These are phyloP conservation scores for Bacidia rubella DNA, from an alignment of 495 filamentous ascomycete species.

Conservation along the genomic window DNA sequence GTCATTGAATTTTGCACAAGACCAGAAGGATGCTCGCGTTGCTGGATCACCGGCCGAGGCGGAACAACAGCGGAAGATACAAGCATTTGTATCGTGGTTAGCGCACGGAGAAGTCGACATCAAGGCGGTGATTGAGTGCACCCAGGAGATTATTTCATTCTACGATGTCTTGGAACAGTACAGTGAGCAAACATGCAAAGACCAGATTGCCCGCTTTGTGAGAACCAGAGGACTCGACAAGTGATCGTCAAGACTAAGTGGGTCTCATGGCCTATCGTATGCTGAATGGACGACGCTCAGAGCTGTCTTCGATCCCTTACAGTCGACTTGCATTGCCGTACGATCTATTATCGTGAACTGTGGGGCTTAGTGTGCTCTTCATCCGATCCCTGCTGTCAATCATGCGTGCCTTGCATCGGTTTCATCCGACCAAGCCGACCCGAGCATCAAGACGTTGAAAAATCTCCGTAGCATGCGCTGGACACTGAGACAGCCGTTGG, in stretches of 20 bases:
- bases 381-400: not conserved
- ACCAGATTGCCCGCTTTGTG: conserved; percentile 68
- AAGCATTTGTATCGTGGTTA: conserved; percentile 70
- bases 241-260: conserved; percentile 23
- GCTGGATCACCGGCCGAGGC: conserved; percentile 5
- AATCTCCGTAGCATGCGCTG: not conserved
- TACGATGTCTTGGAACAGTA: conserved; percentile 90
- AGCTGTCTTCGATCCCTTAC: no score
- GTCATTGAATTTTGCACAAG: conserved; percentile 23
- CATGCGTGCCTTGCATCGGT: conserved; percentile 5
- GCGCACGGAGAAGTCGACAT: conserved; percentile 89
- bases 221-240: conserved; percentile 74
- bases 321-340: no score
- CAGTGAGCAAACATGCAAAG: conserved; percentile 68
- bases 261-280: not conserved
- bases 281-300: not conserved
- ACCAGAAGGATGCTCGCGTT: conserved; percentile 11
- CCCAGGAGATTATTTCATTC: conserved; percentile 87
- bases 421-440: conserved; percentile 4
- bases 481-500: not conserved
- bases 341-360: not conserved
- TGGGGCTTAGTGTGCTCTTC: no score
- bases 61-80: conserved; percentile 44
- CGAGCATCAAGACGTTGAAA: not conserved
- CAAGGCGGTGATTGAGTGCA: conserved; percentile 80